A percentile compares a stretch with the other conserved stretches of the same genome.
Conservation (phyloP, 305 asterid genomes). For the Striga hermonthica region DNA sequence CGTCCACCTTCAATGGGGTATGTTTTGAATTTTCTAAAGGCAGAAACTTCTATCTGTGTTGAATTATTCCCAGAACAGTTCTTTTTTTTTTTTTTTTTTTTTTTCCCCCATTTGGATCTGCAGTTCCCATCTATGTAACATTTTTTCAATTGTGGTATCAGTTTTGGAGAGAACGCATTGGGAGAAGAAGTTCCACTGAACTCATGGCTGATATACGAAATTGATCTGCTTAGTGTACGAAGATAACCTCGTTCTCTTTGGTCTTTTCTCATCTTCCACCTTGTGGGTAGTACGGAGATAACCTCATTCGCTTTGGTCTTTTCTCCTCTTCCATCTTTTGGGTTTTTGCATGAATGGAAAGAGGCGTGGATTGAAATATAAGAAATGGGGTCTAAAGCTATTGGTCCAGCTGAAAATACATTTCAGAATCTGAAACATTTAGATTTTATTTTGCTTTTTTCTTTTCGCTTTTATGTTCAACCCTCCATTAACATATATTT, state of each 20-base stretch:
- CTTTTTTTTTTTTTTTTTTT: background rate
- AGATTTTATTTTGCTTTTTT: background rate
- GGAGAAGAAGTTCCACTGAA: constrained; percentile 70
- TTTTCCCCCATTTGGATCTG: too few species aligned
- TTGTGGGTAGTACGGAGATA: too few species aligned
- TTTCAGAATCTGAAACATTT: background rate
- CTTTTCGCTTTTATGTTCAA: too few species aligned
- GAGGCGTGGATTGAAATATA: constrained; percentile 29
- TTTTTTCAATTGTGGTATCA: constrained; percentile 37
- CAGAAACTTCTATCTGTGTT: background rate
- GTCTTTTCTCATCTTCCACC: background rate
- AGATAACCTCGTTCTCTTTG: constrained; percentile 22
- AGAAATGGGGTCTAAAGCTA: constrained; percentile 44
- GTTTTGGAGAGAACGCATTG: constrained; percentile 45
- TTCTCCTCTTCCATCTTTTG: constrained; percentile 7
- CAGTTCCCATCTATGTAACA: background rate
- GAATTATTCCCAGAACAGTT: background rate
- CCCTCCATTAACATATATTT: too few species aligned
- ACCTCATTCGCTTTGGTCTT: too few species aligned
- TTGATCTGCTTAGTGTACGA: constrained; percentile 55
- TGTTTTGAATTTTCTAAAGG: constrained; percentile 11
- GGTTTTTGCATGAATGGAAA: constrained; percentile 9
- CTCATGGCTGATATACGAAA: constrained; percentile 73
- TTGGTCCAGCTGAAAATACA: constrained; percentile 36
- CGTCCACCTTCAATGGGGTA: constrained; percentile 83